Evolutionary conservation across 768 basidiomycete species (phyloP).

Genomic region (Mycena chlorophos): DNA sequence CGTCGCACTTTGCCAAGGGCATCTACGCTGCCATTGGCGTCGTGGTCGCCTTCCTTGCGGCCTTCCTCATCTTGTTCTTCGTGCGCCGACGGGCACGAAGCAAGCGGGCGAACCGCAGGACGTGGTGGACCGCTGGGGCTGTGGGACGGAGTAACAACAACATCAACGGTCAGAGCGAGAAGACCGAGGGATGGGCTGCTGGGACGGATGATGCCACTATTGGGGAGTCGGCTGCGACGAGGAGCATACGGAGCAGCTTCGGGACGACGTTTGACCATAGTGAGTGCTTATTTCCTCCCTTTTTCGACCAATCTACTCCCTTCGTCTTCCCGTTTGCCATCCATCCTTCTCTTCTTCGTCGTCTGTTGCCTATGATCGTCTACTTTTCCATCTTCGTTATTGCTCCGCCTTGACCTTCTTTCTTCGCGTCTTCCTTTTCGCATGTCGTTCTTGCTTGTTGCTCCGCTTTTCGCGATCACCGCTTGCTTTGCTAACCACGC

Average conservation of each 20-base stretch:
- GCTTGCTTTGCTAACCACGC: too few relatives aligned
- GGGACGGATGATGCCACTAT: slow-evolving; percentile 16
- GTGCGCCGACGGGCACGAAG: slow-evolving; percentile 11
- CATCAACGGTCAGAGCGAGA: too few relatives aligned
- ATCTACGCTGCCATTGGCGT: slow-evolving; percentile 15
- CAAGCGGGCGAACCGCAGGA: slow-evolving; percentile 3
- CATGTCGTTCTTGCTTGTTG: background rate
- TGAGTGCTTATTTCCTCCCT: slow-evolving; percentile 4
- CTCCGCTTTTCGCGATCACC: background rate
- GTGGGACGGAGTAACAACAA: background rate
- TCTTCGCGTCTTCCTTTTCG: too few relatives aligned
- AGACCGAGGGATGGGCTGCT: background rate
- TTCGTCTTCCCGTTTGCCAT: too few relatives aligned
- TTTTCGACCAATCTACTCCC: too few relatives aligned
- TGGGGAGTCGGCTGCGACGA: slow-evolving; percentile 6
- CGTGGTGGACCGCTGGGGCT: slow-evolving; percentile 9
- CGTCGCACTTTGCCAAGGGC: too few relatives aligned
- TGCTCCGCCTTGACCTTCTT: too few relatives aligned
- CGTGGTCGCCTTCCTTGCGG: background rate
- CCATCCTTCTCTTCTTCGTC: too few relatives aligned
- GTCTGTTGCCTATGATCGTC: too few relatives aligned
- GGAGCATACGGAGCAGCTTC: slow-evolving; percentile 20
- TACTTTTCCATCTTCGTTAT: too few relatives aligned
- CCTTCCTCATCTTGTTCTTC: slow-evolving; percentile 4
- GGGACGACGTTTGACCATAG: slow-evolving; percentile 24